Evolutionary conservation across 805 yeast species (phyloP).

Genomic region (Starmerella riodocensis): DNA sequence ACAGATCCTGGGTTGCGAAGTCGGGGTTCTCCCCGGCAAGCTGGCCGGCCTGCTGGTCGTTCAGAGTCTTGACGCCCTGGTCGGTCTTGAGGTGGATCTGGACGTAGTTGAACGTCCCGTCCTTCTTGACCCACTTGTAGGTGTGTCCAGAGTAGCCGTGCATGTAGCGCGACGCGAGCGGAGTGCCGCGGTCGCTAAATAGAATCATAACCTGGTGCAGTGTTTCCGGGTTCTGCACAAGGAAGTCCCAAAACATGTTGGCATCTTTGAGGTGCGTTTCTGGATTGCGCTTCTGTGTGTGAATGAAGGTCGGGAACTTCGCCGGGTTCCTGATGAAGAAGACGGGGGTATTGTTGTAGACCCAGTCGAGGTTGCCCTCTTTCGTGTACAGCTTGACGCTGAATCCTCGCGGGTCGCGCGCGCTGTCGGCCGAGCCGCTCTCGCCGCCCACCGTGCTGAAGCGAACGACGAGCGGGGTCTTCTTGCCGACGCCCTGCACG

Average conservation of each 20-base stretch:
- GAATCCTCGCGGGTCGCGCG: constrained; percentile 63
- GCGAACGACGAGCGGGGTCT: constrained; percentile 49
- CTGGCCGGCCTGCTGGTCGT: constrained; percentile 35
- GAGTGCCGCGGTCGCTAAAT: constrained; percentile 50
- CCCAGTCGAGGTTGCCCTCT: constrained; percentile 60
- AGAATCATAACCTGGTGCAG: constrained; percentile 44
- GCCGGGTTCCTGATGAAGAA: constrained; percentile 52
- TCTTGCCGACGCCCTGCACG: constrained; percentile 63
- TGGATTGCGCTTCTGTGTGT: constrained; percentile 62
- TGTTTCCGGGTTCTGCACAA: constrained; percentile 41
- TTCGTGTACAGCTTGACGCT: constrained; percentile 55
- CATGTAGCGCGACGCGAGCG: constrained; percentile 42
- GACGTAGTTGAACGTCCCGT: constrained; percentile 39
- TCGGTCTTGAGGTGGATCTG: constrained; percentile 42
- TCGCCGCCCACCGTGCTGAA: constrained; percentile 64
- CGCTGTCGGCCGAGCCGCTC: constrained; percentile 50
- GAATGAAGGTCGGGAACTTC: constrained; percentile 53
- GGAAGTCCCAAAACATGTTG: constrained; percentile 45
- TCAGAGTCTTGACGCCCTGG: constrained; percentile 36
- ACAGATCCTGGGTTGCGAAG: constrained; percentile 34
- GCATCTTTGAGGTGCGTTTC: constrained; percentile 47
- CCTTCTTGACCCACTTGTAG: constrained; percentile 40
- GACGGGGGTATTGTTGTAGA: constrained; percentile 58
- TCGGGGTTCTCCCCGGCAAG: constrained; percentile 41
- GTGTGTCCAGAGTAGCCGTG: constrained; percentile 56